These are phyloP conservation scores for Kodamaea anthophila DNA, from an alignment of 1,139 yeast species.

Conservation along the genomic window DNA sequence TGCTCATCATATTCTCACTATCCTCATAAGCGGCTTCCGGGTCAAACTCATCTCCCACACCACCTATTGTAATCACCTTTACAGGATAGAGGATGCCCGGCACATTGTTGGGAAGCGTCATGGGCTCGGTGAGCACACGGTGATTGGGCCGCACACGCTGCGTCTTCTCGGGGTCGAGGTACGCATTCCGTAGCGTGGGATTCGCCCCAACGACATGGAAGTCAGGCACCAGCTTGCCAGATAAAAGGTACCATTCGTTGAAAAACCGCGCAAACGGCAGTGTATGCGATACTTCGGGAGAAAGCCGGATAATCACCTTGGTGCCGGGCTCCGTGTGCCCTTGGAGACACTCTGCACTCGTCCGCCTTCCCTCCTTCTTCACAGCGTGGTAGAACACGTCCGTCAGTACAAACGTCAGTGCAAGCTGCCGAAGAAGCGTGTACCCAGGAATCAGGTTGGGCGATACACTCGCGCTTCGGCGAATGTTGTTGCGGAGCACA, in stretches of 20 bases:
- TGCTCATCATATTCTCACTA: slow-evolving; percentile 1
- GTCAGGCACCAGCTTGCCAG: slow-evolving; percentile 18
- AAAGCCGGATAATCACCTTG: slow-evolving; percentile 20
- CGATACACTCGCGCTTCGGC: slow-evolving; percentile 12
- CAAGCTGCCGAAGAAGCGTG: slow-evolving; percentile 16
- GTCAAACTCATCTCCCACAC: slow-evolving; percentile 3
- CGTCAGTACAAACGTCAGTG: slow-evolving; percentile 12
- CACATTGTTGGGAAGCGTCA: slow-evolving; percentile 23
- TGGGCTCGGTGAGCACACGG: slow-evolving; percentile 13
- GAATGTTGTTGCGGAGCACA: slow-evolving; percentile 11
- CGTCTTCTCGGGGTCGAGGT: slow-evolving; percentile 8
- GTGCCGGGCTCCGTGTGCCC: slow-evolving; percentile 10
- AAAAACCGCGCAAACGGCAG: slow-evolving; percentile 21
- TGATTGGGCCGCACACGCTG: slow-evolving; percentile 2
- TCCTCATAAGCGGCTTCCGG: neutral
- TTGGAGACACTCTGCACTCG: slow-evolving; percentile 5
- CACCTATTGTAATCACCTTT: slow-evolving; percentile 14
- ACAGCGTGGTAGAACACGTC: slow-evolving; percentile 17
- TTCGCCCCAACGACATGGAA: slow-evolving; percentile 17
- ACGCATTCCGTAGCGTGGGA: slow-evolving; percentile 13
- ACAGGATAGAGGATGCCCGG: slow-evolving; percentile 27
- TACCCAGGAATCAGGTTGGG: slow-evolving; percentile 21
- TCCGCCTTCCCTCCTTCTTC: no score
- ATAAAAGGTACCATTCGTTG: slow-evolving; percentile 32
- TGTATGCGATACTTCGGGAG: slow-evolving; percentile 19